phyloP scores from a whole-genome alignment of 768 basidiomycete genomes.

The Ramaria sp. region DNA sequence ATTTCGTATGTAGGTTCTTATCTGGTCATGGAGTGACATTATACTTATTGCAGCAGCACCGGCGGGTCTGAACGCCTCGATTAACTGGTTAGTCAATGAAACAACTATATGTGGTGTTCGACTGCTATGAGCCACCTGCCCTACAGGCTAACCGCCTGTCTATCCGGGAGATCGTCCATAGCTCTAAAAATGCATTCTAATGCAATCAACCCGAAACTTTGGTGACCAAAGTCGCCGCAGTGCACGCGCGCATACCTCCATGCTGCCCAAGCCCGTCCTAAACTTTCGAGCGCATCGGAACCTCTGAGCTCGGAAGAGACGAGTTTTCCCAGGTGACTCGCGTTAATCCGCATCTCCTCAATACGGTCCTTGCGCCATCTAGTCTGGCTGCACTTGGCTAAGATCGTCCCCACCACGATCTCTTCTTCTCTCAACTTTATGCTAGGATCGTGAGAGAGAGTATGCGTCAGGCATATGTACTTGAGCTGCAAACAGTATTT shows the following conservation, averaged over 20 bases:
- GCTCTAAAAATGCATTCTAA: slow-evolving; percentile 50
- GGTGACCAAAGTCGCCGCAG: slow-evolving; percentile 19
- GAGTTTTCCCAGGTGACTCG: slow-evolving; percentile 39
- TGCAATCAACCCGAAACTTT: slow-evolving; percentile 62
- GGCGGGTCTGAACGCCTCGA: too few relatives aligned
- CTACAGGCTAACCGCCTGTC: background rate
- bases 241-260: slow-evolving; percentile 47
- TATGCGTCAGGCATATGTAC: slow-evolving; percentile 62
- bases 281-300: slow-evolving; percentile 17
- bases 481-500: slow-evolving; percentile 54
- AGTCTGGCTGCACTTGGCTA: slow-evolving; percentile 56
- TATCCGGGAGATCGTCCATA: slow-evolving; percentile 24
- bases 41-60: too few relatives aligned
- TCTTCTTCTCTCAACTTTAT: slow-evolving; percentile 59
- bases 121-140: too few relatives aligned
- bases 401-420: slow-evolving; percentile 62
- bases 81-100: too few relatives aligned
- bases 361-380: slow-evolving; percentile 49
- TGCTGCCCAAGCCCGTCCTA: slow-evolving; percentile 51
- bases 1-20: too few relatives aligned
- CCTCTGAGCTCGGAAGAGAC: slow-evolving; percentile 28
- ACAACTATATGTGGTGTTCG: too few relatives aligned
- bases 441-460: slow-evolving; percentile 45
- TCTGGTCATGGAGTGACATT: too few relatives aligned
- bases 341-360: slow-evolving; percentile 53